Percentiles rank a stretch among this genome's conserved stretches.
phyloP scores from a whole-genome alignment of 176 grass and related monocot species.

The Oryza glaberrima region DNA sequence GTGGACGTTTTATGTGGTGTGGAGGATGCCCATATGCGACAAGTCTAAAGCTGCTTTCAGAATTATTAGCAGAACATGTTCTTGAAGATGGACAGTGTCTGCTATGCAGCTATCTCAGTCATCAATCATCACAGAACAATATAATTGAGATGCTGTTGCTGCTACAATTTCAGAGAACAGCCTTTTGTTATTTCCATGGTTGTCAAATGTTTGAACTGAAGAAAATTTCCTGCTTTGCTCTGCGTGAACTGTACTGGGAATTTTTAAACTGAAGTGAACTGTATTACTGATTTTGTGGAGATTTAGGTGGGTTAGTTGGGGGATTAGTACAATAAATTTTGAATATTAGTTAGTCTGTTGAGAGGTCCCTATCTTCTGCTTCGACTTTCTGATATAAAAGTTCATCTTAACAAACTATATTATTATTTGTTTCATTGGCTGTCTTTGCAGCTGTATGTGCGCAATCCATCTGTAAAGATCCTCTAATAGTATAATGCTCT shows the following conservation, averaged over 20 bases:
- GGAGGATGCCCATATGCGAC: slow-evolving; percentile 36
- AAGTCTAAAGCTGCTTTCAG: slow-evolving; percentile 26
- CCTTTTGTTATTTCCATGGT: background rate
- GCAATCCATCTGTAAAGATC: slow-evolving; percentile 54
- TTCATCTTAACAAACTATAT: slow-evolving; percentile 40
- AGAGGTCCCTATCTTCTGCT: slow-evolving; percentile 46
- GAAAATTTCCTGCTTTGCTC: background rate
- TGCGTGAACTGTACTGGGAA: slow-evolving; percentile 21
- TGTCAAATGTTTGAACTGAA: slow-evolving; percentile 30
- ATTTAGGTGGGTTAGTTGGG: slow-evolving; percentile 44
- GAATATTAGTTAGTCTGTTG: slow-evolving; percentile 55
- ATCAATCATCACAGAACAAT: slow-evolving; percentile 29
- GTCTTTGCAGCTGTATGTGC: slow-evolving; percentile 33
- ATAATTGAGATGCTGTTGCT: slow-evolving; percentile 39
- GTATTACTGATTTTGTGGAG: slow-evolving; percentile 17
- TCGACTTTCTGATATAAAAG: slow-evolving; percentile 46
- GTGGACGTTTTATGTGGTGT: background rate
- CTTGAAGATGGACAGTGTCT: slow-evolving; percentile 23
- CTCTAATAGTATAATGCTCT: slow-evolving; percentile 1
- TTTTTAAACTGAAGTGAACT: slow-evolving; percentile 17
- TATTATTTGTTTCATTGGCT: slow-evolving; percentile 21
- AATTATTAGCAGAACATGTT: slow-evolving; percentile 33
- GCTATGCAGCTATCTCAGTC: slow-evolving; percentile 26
- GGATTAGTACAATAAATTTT: slow-evolving; percentile 25
- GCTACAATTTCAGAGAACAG: slow-evolving; percentile 38